Percentiles rank a stretch among this genome's conserved stretches.
Evolutionary conservation across 2,329 filamentous ascomycete genomes (phyloP).

Genomic region (Penicillium frequentans): DNA sequence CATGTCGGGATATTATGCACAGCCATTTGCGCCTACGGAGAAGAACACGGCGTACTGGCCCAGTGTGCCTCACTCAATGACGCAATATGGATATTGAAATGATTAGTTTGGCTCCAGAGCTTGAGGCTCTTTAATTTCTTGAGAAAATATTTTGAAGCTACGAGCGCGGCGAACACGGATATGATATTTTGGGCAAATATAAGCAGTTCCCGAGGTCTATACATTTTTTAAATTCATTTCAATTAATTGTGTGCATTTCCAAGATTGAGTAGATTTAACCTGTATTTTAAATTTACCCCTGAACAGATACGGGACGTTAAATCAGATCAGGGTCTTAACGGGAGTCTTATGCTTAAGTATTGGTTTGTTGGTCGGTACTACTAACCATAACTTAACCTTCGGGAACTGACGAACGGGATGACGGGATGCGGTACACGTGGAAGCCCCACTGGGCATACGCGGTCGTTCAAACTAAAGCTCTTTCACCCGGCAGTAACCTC

Average conservation of each 20-base stretch:
- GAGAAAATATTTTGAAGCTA: neutral
- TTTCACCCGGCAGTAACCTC: neutral
- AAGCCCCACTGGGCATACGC: neutral
- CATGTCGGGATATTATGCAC: constrained; percentile 16
- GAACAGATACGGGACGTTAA: neutral
- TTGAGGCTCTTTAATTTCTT: neutral
- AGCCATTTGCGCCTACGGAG: constrained; percentile 11
- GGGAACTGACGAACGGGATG: neutral
- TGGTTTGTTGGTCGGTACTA: neutral
- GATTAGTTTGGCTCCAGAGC: neutral
- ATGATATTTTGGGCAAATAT: neutral
- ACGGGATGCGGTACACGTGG: neutral
- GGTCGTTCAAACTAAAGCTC: neutral
- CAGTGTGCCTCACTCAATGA: constrained; percentile 4
- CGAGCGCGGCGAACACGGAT: neutral
- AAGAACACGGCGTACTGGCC: constrained; percentile 18
- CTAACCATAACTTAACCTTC: neutral
- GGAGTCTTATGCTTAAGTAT: neutral
- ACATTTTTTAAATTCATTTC: neutral
- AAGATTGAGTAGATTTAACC: no score
- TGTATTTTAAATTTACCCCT: neutral
- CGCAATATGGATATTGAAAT: constrained; percentile 18
- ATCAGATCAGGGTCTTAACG: neutral
- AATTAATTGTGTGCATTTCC: no score
- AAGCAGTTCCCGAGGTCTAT: no score